phyloP scores from a whole-genome alignment of 2,329 filamentous ascomycete species.

The Ceratocystis lukuohia region DNA sequence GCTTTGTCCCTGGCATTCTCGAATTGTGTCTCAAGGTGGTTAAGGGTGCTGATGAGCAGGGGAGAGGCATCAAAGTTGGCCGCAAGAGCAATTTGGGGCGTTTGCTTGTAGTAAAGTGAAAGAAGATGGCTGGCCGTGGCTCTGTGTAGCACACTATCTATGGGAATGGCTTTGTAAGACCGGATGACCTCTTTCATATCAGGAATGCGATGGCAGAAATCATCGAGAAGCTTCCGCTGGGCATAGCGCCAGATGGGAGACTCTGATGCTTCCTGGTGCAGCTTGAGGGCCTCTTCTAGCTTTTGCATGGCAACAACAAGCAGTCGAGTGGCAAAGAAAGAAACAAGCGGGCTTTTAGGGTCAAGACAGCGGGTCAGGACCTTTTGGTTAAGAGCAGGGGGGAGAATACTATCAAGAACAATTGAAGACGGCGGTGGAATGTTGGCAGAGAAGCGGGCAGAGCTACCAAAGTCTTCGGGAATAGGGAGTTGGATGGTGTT shows the following conservation, averaged over 20 bases:
- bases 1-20: conserved; percentile 37
- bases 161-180: conserved; percentile 55
- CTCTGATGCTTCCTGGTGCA: conserved; percentile 33
- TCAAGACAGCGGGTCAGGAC: conserved; percentile 67
- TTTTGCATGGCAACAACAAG: conserved; percentile 71
- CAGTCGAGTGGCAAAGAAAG: conserved; percentile 71
- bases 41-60: conserved; percentile 55
- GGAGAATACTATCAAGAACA: conserved; percentile 74
- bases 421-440: conserved; percentile 67
- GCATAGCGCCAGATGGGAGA: conserved; percentile 54
- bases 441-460: conserved; percentile 41
- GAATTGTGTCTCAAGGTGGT: conserved; percentile 42
- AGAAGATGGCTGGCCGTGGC: conserved; percentile 69
- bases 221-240: conserved; percentile 50
- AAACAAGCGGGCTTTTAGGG: conserved; percentile 63
- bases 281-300: conserved; percentile 47
- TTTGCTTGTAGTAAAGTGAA: conserved; percentile 69
- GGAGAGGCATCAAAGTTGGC: conserved; percentile 82
- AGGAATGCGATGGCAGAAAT: conserved; percentile 68
- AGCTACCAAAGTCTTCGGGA: conserved; percentile 57
- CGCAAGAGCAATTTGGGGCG: conserved; percentile 65
- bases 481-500: conserved; percentile 62
- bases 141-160: conserved; percentile 58
- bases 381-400: conserved; percentile 67
- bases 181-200: conserved; percentile 68